These are phyloP conservation scores for Albatrellus sp. DNA, from an alignment of 1,284 basidiomycete genomes.

Conservation along the genomic window DNA sequence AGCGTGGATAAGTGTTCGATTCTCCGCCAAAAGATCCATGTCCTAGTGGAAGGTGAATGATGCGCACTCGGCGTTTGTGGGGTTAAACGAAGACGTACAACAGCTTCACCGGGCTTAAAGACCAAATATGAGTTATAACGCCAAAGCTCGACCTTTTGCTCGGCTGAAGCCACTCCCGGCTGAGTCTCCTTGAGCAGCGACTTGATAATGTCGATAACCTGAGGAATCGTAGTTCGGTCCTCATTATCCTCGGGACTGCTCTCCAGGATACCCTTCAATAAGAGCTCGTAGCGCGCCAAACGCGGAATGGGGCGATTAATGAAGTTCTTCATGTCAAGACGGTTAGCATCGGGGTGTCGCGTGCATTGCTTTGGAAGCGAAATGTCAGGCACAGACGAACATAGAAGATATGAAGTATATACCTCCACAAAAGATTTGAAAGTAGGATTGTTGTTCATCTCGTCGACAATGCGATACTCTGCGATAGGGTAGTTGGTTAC, in stretches of 20 bases:
- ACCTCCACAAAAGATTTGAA: slow-evolving; percentile 84
- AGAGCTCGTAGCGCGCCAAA: slow-evolving; percentile 78
- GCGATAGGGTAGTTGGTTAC: slow-evolving; percentile 92
- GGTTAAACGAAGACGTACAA: slow-evolving; percentile 36
- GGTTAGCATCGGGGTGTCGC: slow-evolving; percentile 64
- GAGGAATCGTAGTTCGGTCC: slow-evolving; percentile 68
- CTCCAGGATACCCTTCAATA: slow-evolving; percentile 71
- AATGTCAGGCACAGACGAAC: neutral
- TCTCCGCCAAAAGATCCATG: slow-evolving; percentile 78
- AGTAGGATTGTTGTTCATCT: slow-evolving; percentile 65
- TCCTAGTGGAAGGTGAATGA: slow-evolving; percentile 34
- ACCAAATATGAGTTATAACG: slow-evolving; percentile 67
- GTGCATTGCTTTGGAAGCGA: slow-evolving; percentile 40
- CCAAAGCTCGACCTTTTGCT: slow-evolving; percentile 83
- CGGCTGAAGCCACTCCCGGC: slow-evolving; percentile 71
- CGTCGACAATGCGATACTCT: slow-evolving; percentile 82
- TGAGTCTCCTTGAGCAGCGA: slow-evolving; percentile 75
- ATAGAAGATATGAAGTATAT: slow-evolving; percentile 12
- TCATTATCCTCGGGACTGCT: slow-evolving; percentile 64
- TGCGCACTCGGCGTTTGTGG: neutral
- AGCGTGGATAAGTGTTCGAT: slow-evolving; percentile 71
- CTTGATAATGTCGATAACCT: slow-evolving; percentile 78
- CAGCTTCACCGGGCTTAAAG: slow-evolving; percentile 68
- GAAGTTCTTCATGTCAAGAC: slow-evolving; percentile 80
- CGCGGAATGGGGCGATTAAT: slow-evolving; percentile 84